Conservation (phyloP, 2,329 filamentous ascomycete species). For the Setomelanomma holmii region DNA sequence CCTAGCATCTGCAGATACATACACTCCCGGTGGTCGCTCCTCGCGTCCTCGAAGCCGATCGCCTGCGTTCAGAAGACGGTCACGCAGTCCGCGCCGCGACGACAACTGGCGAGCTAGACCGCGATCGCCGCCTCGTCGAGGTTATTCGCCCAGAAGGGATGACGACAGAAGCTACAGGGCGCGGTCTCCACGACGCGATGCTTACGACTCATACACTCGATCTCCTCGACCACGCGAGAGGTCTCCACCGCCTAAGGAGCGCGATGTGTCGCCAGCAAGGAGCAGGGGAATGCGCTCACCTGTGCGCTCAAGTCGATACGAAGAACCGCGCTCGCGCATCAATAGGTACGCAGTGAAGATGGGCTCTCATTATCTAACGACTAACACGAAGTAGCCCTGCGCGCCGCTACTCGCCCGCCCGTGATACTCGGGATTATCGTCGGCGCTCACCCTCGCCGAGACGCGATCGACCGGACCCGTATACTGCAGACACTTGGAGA, state of each 20-base stretch:
- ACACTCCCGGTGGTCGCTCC: slow-evolving; percentile 46
- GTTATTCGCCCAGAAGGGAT: slow-evolving; percentile 49
- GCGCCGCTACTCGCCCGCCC: slow-evolving; percentile 53
- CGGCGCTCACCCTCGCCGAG: slow-evolving; percentile 63
- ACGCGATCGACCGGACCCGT: slow-evolving; percentile 57
- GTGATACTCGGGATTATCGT: slow-evolving; percentile 56
- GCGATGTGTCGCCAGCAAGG: slow-evolving; percentile 56
- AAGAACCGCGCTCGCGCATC: slow-evolving; percentile 53
- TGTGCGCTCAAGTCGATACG: slow-evolving; percentile 50
- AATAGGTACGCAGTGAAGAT: slow-evolving; percentile 42
- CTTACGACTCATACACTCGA: slow-evolving; percentile 49
- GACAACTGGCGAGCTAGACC: slow-evolving; percentile 54
- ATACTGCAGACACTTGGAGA: slow-evolving; percentile 59
- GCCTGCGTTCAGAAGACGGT: slow-evolving; percentile 48
- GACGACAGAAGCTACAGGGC: slow-evolving; percentile 46
- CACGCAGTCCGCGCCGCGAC: slow-evolving; percentile 49
- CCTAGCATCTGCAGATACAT: slow-evolving; percentile 49
- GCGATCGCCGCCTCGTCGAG: slow-evolving; percentile 58
- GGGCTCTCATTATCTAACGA: no score
- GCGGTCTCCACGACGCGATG: slow-evolving; percentile 51
- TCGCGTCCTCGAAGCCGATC: slow-evolving; percentile 50
- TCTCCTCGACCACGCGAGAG: slow-evolving; percentile 53
- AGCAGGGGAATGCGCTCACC: slow-evolving; percentile 56
- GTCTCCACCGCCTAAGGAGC: slow-evolving; percentile 52
- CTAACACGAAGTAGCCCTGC: slow-evolving; percentile 33